Evolutionary conservation across 1,284 basidiomycete genomes (phyloP).

Genomic region (Marasmius oreades): DNA sequence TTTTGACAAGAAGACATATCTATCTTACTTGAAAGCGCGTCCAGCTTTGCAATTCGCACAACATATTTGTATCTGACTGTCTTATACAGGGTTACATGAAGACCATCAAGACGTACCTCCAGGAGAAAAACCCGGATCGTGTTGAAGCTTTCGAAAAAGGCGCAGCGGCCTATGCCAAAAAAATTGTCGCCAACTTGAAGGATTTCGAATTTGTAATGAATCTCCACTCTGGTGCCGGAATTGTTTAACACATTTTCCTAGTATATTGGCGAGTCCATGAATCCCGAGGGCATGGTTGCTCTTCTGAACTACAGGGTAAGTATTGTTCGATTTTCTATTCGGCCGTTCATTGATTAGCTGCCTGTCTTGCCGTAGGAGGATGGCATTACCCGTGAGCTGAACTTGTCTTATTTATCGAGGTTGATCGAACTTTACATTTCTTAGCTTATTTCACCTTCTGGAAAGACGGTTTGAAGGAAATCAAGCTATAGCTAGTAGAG

Average conservation of each 20-base stretch:
- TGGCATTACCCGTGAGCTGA: constrained; percentile 67
- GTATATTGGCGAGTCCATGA: constrained; percentile 88
- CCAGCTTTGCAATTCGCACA: constrained; percentile 3
- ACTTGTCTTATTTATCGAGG: neutral
- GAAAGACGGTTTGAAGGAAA: constrained; percentile 85
- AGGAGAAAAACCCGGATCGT: constrained; percentile 59
- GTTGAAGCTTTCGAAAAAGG: constrained; percentile 84
- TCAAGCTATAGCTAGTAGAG: too few relatives aligned
- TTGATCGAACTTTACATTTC: neutral
- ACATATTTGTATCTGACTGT: neutral
- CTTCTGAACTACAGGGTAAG: constrained; percentile 81
- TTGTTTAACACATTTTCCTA: constrained; percentile 27
- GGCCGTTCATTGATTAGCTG: constrained; percentile 1
- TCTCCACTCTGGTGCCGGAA: neutral
- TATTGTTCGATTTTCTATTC: constrained; percentile 6
- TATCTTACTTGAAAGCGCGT: constrained; percentile 82
- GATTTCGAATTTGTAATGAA: constrained; percentile 79
- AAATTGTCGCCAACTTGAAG: constrained; percentile 87
- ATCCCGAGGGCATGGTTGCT: constrained; percentile 86
- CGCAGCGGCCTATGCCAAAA: constrained; percentile 79
- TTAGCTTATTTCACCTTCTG: constrained; percentile 91
- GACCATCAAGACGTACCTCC: constrained; percentile 45
- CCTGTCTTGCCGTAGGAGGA: constrained; percentile 47
- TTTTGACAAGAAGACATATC: constrained; percentile 93
- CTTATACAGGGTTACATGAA: constrained; percentile 45